Conservation (phyloP, 768 basidiomycete species). For the Naganishia vaughanmartiniae region DNA sequence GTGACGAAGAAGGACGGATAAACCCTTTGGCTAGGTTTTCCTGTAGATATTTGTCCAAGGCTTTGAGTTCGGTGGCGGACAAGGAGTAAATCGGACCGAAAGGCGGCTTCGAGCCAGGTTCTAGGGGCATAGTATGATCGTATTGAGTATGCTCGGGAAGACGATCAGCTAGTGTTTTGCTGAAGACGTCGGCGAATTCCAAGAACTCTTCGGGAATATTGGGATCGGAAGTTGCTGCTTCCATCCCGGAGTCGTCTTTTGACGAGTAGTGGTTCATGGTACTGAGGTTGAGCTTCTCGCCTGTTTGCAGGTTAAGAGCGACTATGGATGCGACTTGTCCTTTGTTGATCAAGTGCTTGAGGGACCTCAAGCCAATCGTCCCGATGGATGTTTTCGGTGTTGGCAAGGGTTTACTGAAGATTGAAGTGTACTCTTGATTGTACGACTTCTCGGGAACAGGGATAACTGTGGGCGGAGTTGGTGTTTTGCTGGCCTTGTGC, state of each 20-base stretch:
- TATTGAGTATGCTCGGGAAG: constrained; percentile 30
- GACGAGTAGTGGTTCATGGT: neutral
- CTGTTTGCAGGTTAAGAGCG: constrained; percentile 8
- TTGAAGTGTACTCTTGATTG: constrained; percentile 5
- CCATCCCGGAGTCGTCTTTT: neutral
- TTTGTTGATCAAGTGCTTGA: constrained; percentile 12
- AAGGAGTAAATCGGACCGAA: constrained; percentile 53
- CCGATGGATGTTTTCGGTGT: neutral
- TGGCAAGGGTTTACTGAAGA: neutral
- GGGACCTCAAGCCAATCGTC: constrained; percentile 12
- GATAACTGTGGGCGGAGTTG: neutral
- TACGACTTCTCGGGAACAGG: constrained; percentile 2
- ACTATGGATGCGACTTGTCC: constrained; percentile 1
- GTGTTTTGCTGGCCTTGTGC: too few species aligned
- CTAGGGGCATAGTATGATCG: constrained; percentile 30
- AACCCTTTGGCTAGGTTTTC: constrained; percentile 46
- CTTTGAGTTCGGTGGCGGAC: constrained; percentile 48
- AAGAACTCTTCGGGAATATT: constrained; percentile 27
- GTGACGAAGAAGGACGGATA: constrained; percentile 9
- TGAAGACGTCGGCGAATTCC: constrained; percentile 29
- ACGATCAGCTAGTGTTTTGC: constrained; percentile 21
- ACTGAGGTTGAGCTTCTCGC: constrained; percentile 6
- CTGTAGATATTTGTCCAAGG: constrained; percentile 53
- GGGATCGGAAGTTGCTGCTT: neutral
- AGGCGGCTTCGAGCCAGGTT: constrained; percentile 35